Percentiles rank a stretch among this genome's conserved stretches.
These are phyloP conservation scores for Metschnikowia lochheadii DNA, from an alignment of 805 yeast species.

Conservation along the genomic window DNA sequence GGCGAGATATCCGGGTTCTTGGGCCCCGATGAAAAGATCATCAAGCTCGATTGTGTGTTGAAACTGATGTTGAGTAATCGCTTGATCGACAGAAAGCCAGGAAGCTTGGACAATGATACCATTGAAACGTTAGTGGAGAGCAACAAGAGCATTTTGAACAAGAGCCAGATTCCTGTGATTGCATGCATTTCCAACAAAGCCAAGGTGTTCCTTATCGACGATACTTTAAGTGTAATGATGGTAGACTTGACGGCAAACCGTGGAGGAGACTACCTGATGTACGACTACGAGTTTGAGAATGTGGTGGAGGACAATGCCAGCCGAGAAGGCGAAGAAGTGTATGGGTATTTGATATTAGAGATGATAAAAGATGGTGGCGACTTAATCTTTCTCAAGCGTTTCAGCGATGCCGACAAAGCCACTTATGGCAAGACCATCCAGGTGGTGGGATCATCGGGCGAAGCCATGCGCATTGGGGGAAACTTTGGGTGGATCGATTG, in stretches of 20 bases:
- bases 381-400: constrained; percentile 47
- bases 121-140: constrained; percentile 32
- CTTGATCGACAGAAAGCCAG: constrained; percentile 18
- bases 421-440: constrained; percentile 21
- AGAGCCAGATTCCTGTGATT: constrained; percentile 28
- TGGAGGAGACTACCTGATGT: constrained; percentile 54
- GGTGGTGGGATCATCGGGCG: constrained; percentile 25
- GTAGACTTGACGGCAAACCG: constrained; percentile 42
- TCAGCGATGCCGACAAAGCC: constrained; percentile 36
- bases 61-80: constrained; percentile 34
- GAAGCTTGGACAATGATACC: constrained; percentile 21
- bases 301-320: constrained; percentile 13
- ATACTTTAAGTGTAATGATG: constrained; percentile 23
- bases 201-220: constrained; percentile 38
- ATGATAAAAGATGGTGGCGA: constrained; percentile 49
- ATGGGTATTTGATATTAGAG: constrained; percentile 65
- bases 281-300: constrained; percentile 68
- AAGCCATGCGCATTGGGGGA: constrained; percentile 40
- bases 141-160: constrained; percentile 19
- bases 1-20: constrained; percentile 32
- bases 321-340: constrained; percentile 39
- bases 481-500: constrained; percentile 67
- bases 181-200: constrained; percentile 40
- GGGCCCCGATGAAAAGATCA: constrained; percentile 33
- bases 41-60: constrained; percentile 37